Base-by-base conservation (phyloP, 2,329 filamentous ascomycete genomes). In the Blastomyces parvus region DNA sequence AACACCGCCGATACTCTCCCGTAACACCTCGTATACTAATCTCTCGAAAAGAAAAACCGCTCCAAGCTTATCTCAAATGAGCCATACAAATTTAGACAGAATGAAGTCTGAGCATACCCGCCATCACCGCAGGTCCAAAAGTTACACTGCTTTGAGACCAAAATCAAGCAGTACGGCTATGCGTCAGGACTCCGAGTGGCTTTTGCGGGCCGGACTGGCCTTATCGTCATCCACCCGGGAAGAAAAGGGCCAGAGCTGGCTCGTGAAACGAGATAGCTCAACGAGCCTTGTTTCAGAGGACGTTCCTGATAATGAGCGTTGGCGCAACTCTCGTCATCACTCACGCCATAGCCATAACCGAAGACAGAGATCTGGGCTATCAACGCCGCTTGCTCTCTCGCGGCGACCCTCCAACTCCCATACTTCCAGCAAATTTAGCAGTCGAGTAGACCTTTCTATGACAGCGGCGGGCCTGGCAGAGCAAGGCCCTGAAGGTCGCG, bases 231-330 rank as follows among this genome's bases (percentile, higher is more conserved):
- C 83, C 25, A 80, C 83, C 5, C 77, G 83, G 46, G 84, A 86
- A 67, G 80, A 80, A 63, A 86, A 86, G 67, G 84, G 84, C n/a
- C 84, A 86, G 69, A 81, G 80, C 62, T 86, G 84, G 84, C 76
- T 86, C 2, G 76, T 78, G 2, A 80, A 84, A 60, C 77, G 83
- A 33, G 81, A 83, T 65, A 84, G 80, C 65, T 81, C 80, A 0
- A 86, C 84, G 0, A 82, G 79, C 56, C 74, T 86, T 2, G 78
- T 80, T 11, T 71, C 74, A 1, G 73, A 80, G 19, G 66, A 65
- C 38, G 69, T 73, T 44, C 71, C 73, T 57, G 74, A 76, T 8
- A 67, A 72, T 44, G 68, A 70, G 48, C 64, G 62, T 61, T 65
- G 65, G 46, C 68, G 59, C 64, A 27, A 67, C 60, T 58, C 67